Percentiles rank a stretch among this genome's conserved stretches.
These are phyloP conservation scores for Kuraishia ogatae DNA, from an alignment of 805 yeast species.

Conservation along the genomic window DNA sequence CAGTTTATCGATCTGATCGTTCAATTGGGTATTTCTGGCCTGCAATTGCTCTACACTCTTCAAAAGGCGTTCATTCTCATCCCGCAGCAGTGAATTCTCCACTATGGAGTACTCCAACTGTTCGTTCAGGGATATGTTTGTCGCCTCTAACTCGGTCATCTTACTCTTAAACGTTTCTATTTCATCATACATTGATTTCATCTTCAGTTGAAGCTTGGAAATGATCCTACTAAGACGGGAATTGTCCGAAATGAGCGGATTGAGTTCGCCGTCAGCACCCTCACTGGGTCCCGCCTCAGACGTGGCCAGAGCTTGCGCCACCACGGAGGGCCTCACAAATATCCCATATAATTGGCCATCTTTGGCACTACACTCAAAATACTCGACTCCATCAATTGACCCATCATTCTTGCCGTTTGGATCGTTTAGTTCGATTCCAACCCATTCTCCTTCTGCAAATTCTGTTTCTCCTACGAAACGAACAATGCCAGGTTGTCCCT, in stretches of 20 bases:
- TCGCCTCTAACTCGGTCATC: slow-evolving; percentile 16
- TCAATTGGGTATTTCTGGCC: slow-evolving; percentile 21
- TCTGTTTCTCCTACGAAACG: slow-evolving; percentile 43
- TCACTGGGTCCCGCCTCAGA: no score
- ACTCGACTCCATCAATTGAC: slow-evolving; percentile 30
- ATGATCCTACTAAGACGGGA: slow-evolving; percentile 23
- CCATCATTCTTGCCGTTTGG: slow-evolving; percentile 41
- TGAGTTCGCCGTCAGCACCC: slow-evolving; percentile 1
- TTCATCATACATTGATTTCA: slow-evolving; percentile 23
- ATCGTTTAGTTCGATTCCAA: slow-evolving; percentile 37
- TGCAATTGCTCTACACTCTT: slow-evolving; percentile 20
- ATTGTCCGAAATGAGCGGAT: neutral
- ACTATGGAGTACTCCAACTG: slow-evolving; percentile 24
- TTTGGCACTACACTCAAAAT: slow-evolving; percentile 28
- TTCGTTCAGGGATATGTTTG: slow-evolving; percentile 21
- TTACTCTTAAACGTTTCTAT: slow-evolving; percentile 18
- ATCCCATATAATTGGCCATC: slow-evolving; percentile 32
- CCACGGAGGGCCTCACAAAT: slow-evolving; percentile 34
- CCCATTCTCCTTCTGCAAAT: slow-evolving; percentile 55
- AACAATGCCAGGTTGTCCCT: slow-evolving; percentile 35
- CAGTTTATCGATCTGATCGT: slow-evolving; percentile 22
- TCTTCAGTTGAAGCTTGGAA: slow-evolving; percentile 35
- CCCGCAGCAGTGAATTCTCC: slow-evolving; percentile 35
- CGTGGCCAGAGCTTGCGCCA: slow-evolving; percentile 11
- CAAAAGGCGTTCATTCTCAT: slow-evolving; percentile 22